Base-by-base conservation (phyloP, 306 rosid species). In the Cucumis cinereus region DNA sequence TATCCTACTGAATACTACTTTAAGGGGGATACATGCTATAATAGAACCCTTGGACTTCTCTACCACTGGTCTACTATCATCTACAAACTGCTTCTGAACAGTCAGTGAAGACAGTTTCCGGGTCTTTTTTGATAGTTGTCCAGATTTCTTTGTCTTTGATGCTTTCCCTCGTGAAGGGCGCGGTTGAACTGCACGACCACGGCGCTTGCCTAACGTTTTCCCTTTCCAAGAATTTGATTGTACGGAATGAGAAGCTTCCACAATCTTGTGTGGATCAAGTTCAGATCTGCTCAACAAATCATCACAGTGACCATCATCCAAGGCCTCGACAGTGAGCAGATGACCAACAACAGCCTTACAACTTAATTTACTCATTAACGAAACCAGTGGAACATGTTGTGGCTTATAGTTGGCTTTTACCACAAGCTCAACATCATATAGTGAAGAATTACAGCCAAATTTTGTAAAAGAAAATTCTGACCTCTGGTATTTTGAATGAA, bases 311-410 rank as follows among this genome's bases (percentile, higher is more conserved):
- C 97, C 89, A 4, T 91, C 91, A 38, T 81, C 85, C 84, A 92
- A 82, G 36, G 72, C 87, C 86, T 92, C 97, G 64, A 90, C 84
- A 4, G 91, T 80, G 67, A 94, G 77, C 74, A 96, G 99, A 86
- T 94, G 97, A 64, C 99, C 99, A 20, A 94, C 87, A 67, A 94
- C 85, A 79, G 99, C 95, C 83, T 92, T 90, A 60, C 96, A 90
- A 53, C 83, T 89, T 87, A 90, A 66, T 82, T 94, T 90, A 79
- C 99, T 94, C 92, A 83, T 92, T 49, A 92, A 91, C 19, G 97
- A 94, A 84, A 94, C 99, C 85, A 94, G 47, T 0, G 97, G 99
- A 40, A 92, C 97, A 76, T 92, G 97, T 55, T 87, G 93, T 59
- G 96, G 93, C 76, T 85, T 79, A 81, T 90, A 89, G 86, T 86